A percentile compares a stretch with the other conserved stretches of the same genome.
Conservation (phyloP, 495 filamentous ascomycete genomes). For the Penicillium macrosclerotiorum region DNA sequence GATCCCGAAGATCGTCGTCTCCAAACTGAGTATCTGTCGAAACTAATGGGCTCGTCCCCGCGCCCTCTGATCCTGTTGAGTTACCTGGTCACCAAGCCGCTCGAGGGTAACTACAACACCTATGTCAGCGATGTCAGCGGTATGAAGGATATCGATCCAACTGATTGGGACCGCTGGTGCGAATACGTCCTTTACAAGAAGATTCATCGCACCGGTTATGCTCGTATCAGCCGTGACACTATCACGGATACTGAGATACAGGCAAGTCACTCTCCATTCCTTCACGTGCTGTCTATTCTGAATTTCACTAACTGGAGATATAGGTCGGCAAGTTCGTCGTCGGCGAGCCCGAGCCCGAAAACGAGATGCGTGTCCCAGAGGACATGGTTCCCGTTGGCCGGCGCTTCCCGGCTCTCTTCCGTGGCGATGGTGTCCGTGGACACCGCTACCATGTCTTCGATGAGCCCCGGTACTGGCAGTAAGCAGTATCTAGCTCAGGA, state of each 20-base stretch:
- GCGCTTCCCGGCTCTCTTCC: conserved; percentile 86
- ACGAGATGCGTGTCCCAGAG: conserved; percentile 57
- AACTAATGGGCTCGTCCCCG: conserved; percentile 79
- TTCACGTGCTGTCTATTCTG: background rate
- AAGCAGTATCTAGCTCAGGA: conserved; percentile 3
- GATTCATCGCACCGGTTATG: conserved; percentile 82
- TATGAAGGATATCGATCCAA: conserved; percentile 94
- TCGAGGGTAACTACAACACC: conserved; percentile 94
- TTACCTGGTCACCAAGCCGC: conserved; percentile 89
- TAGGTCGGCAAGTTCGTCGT: conserved; percentile 92
- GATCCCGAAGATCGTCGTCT: conserved; percentile 89
- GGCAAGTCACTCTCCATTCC: conserved; percentile 46
- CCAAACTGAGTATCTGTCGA: conserved; percentile 82
- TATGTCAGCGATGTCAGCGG: conserved; percentile 84
- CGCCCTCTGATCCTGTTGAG: conserved; percentile 83
- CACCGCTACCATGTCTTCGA: conserved; percentile 97
- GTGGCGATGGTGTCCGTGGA: conserved; percentile 80
- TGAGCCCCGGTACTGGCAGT: conserved; percentile 75
- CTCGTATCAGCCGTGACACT: conserved; percentile 79
- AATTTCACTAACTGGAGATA: conserved; percentile 13
- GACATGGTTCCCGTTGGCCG: conserved; percentile 70
- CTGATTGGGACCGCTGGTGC: conserved; percentile 97
- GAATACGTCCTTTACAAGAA: conserved; percentile 98
- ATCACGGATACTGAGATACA: conserved; percentile 99
- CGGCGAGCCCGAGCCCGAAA: conserved; percentile 62